Evolutionary conservation across 768 basidiomycete genomes (phyloP), one percentile per base, ranked within the genome.

Genomic region (Kondoa malvinella): DNA sequence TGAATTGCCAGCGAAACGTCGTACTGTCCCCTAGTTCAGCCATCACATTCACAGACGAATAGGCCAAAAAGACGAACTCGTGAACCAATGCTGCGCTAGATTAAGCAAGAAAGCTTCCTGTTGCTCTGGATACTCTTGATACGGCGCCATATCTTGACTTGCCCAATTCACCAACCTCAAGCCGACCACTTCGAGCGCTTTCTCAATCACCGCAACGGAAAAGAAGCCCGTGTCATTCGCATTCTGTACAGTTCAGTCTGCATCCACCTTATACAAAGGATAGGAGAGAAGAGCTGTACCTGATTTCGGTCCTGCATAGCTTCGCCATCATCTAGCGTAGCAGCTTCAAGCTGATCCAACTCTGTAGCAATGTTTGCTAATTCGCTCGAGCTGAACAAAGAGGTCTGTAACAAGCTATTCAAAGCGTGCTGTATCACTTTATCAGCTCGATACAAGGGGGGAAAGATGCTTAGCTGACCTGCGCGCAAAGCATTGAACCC

Each of bases 171-270:
- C 67, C 4, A 72, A 58, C n/a, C 70, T 50, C 33, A 74, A n/a
- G 1, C 70, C 67, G 2, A 72, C 29, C 0, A 72, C 68, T 34
- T 72, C 64, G 15, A 74, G 62, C n/a, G 72, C 72, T 62, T 72
- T 64, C 58, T 73, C 72, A 50, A 73, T 70, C 25, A 74, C 74
- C 68, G 61, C 63, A 1, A 25, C 21, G 17, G 32, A 34, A 65
- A 74, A 74, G 66, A 72, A 74, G 1, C 74, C 74, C 27, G 68
- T 67, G 57, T 74, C 74, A 61, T 74, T 71, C 34, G 67, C 63
- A 30, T 68, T 68, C 16, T 64, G 64, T 25, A 34, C 17, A n/a
- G 57, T 27, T 29, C 56, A 31, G 12, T 8, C 25, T 3, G 40
- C 14, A 4, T 17, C 25, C n/a, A 31, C 58, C 14, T 30, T 50